Conservation (phyloP, 2,329 filamentous ascomycete species). For the Trichoderma harzianum region DNA sequence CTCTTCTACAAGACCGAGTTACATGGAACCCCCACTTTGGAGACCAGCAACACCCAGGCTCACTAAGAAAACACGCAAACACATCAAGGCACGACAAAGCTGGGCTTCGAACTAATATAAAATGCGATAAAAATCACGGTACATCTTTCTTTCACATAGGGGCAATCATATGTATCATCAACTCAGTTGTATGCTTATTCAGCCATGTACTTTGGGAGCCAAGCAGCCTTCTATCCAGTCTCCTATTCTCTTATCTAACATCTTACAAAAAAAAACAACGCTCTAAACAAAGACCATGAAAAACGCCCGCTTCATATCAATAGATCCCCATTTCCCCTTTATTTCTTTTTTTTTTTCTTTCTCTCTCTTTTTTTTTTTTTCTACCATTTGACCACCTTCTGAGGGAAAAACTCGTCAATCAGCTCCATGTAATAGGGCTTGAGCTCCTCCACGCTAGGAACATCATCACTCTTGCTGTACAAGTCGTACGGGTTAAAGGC, state of each 20-base stretch:
- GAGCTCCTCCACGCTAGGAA: constrained; percentile 71
- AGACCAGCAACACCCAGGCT: background rate
- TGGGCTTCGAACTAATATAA: background rate
- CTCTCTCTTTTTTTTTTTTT: background rate
- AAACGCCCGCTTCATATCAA: constrained; percentile 3
- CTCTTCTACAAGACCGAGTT: background rate
- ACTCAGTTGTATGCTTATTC: background rate
- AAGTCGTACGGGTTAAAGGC: constrained; percentile 91
- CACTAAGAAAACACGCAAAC: background rate
- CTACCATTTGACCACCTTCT: constrained; percentile 39
- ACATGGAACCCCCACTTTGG: background rate
- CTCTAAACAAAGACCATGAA: background rate
- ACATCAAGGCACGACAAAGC: background rate
- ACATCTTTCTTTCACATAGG: background rate
- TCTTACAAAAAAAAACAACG: background rate
- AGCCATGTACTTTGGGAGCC: background rate
- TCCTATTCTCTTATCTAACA: background rate
- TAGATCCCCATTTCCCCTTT: background rate
- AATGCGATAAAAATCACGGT: background rate
- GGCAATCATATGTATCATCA: background rate
- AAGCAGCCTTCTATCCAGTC: background rate
- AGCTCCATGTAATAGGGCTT: constrained; percentile 54
- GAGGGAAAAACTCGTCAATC: constrained; percentile 43
- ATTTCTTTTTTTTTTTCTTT: background rate
- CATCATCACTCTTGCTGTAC: constrained; percentile 85